Base-by-base conservation (phyloP, 192 early-diverging fungal genomes). In the Powellomyces hirtus region DNA sequence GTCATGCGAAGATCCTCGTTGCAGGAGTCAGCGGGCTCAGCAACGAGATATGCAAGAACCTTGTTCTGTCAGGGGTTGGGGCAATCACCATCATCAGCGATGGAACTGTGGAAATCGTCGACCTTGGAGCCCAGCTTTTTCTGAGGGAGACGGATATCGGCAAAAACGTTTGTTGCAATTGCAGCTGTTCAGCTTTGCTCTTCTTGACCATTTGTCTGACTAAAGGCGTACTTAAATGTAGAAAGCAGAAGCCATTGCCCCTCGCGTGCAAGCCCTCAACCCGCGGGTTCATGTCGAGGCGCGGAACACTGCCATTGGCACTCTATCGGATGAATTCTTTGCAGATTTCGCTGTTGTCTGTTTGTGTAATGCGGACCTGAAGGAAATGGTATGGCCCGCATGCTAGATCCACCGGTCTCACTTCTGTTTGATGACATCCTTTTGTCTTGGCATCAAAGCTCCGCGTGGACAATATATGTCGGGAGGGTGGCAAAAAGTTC, bases 1-100 rank as follows among this genome's bases (percentile, higher is more conserved):
- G 91, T 46, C 87, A 85, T 30, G 76, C 93, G 35, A 81, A 84
- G 4, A 87, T 97, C 55, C 81, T 93, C 24, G 73, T 97, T 24
- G 74, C 81, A 20, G 90, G 91, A 8, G 73, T 92, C 20, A 86
- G 79, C 49, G 89, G 88, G 0, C 74, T 96, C 37, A 86, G 85
- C 36, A 91, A 89, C 60, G 96, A 98, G 71, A 80, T 93, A 24
- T 83, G 87, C 78, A 98, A 98, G 75, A 98, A 98, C 75, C 76
- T 97, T 38, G 93, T 93, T 0, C 79, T 98, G 5, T 89, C 95
- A 0, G 96, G 96, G 18, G 71, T 97, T 16, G 93, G 92, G 1
- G 73, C 77, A 0, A 70, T 98, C 14, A 89, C 88, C 0, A 59
- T 98, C 0, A 49, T 88, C 36, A 94, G 95, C 62, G 67, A 75